A percentile compares a stretch with the other conserved stretches of the same genome.
Evolutionary conservation across 768 basidiomycete species (phyloP).

Genomic region (Tylopilus plumbeoviolaceoides): DNA sequence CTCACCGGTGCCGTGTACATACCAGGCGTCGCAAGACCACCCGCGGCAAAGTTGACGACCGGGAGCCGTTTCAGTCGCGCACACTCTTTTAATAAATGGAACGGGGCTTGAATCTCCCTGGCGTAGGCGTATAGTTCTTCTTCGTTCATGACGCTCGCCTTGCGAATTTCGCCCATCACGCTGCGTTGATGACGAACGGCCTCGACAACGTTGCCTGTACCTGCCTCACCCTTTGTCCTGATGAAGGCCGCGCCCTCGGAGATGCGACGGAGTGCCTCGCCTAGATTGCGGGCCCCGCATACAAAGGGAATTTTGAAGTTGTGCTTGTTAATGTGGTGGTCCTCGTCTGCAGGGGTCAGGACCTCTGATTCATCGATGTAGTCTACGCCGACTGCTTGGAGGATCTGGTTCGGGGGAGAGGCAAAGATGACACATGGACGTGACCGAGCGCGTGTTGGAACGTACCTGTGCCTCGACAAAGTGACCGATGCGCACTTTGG

Average conservation of each 20-base stretch:
- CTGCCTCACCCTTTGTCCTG: constrained; percentile 93
- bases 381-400: constrained; percentile 92
- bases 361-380: constrained; percentile 97
- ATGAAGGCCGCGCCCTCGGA: constrained; percentile 98
- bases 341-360: constrained; percentile 92
- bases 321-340: constrained; percentile 97
- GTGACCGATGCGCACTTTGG: constrained; percentile 94
- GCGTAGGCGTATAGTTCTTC: constrained; percentile 93
- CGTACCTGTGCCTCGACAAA: constrained; percentile 91
- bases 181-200: constrained; percentile 91
- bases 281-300: constrained; percentile 91
- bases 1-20: constrained; percentile 15
- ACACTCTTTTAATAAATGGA: constrained; percentile 93
- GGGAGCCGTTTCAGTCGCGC: constrained; percentile 91
- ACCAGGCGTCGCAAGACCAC: constrained; percentile 91
- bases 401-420: constrained; percentile 51
- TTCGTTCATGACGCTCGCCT: constrained; percentile 84
- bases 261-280: constrained; percentile 93
- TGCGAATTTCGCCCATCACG: constrained; percentile 80
- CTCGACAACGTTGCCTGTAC: constrained; percentile 87
- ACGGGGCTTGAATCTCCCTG: constrained; percentile 90
- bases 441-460: not conserved
- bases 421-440: not conserved
- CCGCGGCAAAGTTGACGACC: constrained; percentile 96
- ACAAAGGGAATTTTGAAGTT: constrained; percentile 94